A percentile compares a stretch with the other conserved stretches of the same genome.
phyloP scores from a whole-genome alignment of 208 protist genomes.

The Leishmania guyanensis region DNA sequence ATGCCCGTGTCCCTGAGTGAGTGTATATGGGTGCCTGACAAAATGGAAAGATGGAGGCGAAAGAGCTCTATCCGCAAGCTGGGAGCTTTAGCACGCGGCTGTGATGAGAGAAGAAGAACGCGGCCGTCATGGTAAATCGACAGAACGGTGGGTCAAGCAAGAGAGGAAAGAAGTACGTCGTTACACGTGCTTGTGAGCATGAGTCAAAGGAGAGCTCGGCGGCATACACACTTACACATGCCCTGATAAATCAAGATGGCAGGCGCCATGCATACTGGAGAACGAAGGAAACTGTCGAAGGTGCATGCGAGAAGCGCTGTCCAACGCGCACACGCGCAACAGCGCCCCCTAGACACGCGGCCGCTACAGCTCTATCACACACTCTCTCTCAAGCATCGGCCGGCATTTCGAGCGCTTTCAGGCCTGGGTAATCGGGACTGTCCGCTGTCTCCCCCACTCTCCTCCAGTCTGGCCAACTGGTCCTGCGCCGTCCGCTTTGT shows the following conservation, averaged over 20 bases:
- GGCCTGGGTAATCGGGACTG: not conserved
- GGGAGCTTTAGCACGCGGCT: not conserved
- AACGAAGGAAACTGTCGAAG: not conserved
- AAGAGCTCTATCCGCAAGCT: not conserved
- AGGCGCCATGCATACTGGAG: not conserved
- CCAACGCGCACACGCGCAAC: not conserved
- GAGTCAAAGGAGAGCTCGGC: not conserved
- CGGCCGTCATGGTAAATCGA: not conserved
- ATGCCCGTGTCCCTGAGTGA: not conserved
- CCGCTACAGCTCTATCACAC: not conserved
- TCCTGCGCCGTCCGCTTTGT: not conserved
- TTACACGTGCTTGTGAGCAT: not conserved
- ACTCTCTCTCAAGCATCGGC: not conserved
- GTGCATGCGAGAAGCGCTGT: not conserved
- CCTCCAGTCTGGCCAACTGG: not conserved
- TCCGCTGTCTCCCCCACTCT: not conserved
- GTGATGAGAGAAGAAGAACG: not conserved
- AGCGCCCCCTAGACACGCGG: not conserved
- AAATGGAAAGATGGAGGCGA: not conserved
- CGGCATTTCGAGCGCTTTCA: not conserved
- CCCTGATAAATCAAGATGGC: not conserved
- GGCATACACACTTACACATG: not conserved
- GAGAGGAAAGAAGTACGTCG: not conserved
- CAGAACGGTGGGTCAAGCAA: not conserved
- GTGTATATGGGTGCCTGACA: not conserved